These are phyloP conservation scores for Podospora didyma DNA, from an alignment of 495 filamentous ascomycete genomes.

Conservation along the genomic window DNA sequence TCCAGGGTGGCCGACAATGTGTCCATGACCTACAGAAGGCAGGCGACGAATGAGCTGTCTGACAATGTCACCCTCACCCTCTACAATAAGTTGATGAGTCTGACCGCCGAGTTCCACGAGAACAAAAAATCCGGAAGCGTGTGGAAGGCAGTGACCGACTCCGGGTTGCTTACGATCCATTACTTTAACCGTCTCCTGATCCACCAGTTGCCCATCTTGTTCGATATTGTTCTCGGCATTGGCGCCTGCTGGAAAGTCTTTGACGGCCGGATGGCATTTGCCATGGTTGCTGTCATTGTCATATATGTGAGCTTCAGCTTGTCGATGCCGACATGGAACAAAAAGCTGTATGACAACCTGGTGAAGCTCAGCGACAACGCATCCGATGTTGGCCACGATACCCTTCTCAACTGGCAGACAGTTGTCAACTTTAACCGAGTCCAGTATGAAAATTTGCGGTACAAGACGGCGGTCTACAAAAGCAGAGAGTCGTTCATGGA, in stretches of 20 bases:
- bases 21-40: background rate
- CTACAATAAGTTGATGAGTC: conserved; percentile 6
- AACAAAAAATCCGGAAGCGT: conserved; percentile 3
- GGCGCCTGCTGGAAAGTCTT: conserved; percentile 2
- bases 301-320: background rate
- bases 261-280: background rate
- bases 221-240: conserved; percentile 1
- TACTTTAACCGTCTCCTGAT: background rate
- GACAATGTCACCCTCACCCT: conserved; percentile 1
- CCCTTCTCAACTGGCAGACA: conserved; percentile 10
- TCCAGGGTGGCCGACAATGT: background rate
- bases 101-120: conserved; percentile 5
- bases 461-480: background rate
- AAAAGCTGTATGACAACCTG: background rate
- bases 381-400: conserved; percentile 1
- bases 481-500: background rate
- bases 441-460: background rate
- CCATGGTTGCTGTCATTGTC: background rate
- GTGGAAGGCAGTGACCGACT: background rate
- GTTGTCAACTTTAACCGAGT: conserved; percentile 8
- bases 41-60: background rate
- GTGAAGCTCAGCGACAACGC: background rate
- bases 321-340: background rate
- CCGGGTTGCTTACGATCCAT: background rate
- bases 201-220: background rate